These are phyloP conservation scores for Globisporangium viniferum DNA, from an alignment of 352 stramenopile genomes.

Conservation along the genomic window DNA sequence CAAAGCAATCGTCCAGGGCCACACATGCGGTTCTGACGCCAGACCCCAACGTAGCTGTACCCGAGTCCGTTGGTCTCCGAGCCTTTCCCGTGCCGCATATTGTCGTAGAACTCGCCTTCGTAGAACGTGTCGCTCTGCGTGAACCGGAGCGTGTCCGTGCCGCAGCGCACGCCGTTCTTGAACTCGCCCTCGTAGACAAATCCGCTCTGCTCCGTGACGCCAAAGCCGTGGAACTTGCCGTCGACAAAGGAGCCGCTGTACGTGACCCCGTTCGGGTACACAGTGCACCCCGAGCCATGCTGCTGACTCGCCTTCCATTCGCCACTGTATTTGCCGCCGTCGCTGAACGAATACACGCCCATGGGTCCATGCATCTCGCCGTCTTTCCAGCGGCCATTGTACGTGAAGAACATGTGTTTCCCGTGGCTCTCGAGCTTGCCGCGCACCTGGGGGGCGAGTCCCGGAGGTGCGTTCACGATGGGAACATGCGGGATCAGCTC, in stretches of 20 bases:
- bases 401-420: slow-evolving; percentile 63
- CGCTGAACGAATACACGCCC: slow-evolving; percentile 67
- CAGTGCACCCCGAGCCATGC: slow-evolving; percentile 41
- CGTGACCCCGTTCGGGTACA: slow-evolving; percentile 70
- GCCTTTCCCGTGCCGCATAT: slow-evolving; percentile 58
- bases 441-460: slow-evolving; percentile 54
- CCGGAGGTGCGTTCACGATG: slow-evolving; percentile 35
- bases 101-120: slow-evolving; percentile 65
- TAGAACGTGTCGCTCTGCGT: slow-evolving; percentile 44
- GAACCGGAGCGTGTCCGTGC: slow-evolving; percentile 42
- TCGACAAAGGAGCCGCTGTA: slow-evolving; percentile 56
- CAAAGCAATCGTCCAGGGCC: slow-evolving; percentile 44
- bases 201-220: slow-evolving; percentile 42
- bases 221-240: slow-evolving; percentile 63
- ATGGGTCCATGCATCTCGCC: slow-evolving; percentile 64
- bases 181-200: slow-evolving; percentile 71
- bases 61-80: slow-evolving; percentile 59
- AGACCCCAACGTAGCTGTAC: slow-evolving; percentile 53
- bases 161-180: slow-evolving; percentile 34
- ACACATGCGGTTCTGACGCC: slow-evolving; percentile 53
- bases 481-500: slow-evolving; percentile 48
- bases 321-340: slow-evolving; percentile 68
- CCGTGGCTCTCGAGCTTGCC: slow-evolving; percentile 63
- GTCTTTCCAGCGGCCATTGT: slow-evolving; percentile 65
- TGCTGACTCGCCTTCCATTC: slow-evolving; percentile 40